These are phyloP conservation scores for Acanthamoeba lenticulata DNA, from an alignment of 208 protist genomes.

Conservation along the genomic window DNA sequence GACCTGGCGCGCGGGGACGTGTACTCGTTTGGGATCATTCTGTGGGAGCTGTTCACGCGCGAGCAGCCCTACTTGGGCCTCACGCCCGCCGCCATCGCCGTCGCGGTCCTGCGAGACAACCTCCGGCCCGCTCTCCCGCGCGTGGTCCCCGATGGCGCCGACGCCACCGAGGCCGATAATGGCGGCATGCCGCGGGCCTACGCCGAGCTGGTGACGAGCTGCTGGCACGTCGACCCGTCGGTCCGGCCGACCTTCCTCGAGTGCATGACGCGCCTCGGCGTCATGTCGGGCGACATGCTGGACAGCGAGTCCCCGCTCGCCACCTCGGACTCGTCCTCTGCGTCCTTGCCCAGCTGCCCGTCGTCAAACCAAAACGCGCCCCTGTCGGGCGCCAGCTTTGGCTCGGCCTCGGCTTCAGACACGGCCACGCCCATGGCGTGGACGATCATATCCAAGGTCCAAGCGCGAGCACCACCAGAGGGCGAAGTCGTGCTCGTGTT, in stretches of 20 bases:
- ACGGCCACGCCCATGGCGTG: not conserved
- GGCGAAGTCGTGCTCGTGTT: conserved; percentile 55
- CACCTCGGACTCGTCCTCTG: not conserved
- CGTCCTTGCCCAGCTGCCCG: not conserved
- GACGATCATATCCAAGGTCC: not conserved
- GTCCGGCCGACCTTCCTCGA: conserved; percentile 22
- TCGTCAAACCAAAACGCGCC: no score
- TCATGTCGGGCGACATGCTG: not conserved
- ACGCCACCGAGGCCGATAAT: not conserved
- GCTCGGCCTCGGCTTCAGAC: not conserved
- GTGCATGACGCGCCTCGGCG: conserved; percentile 12
- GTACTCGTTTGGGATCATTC: conserved; percentile 54
- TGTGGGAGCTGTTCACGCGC: conserved; percentile 50
- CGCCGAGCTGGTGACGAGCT: not conserved
- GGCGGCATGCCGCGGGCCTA: not conserved
- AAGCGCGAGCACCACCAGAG: not conserved
- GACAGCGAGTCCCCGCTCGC: not conserved
- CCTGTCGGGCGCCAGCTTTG: not conserved
- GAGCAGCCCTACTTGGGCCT: conserved; percentile 47
- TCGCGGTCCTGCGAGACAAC: conserved; percentile 50
- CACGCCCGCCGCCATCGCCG: not conserved
- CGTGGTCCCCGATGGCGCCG: no score
- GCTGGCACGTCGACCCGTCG: conserved; percentile 19
- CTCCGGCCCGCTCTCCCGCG: not conserved
- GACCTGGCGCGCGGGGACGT: not conserved